Evolutionary conservation across 2,329 filamentous ascomycete species (phyloP).

Genomic region (Fusarium austroafricanum): DNA sequence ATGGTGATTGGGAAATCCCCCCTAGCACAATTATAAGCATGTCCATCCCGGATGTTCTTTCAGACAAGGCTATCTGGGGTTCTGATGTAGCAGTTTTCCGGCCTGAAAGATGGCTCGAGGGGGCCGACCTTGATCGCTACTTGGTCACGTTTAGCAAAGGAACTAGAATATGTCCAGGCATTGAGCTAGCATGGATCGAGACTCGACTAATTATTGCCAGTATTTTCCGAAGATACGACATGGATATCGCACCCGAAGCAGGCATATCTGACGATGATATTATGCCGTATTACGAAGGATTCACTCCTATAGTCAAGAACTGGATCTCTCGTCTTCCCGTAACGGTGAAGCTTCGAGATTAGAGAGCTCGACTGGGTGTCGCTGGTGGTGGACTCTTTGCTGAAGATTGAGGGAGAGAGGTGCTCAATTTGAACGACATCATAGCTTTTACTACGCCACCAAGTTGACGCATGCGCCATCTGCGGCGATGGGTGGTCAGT

Average conservation of each 20-base stretch:
- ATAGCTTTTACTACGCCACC: background rate
- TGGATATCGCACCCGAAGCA: background rate
- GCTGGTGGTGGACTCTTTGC: background rate
- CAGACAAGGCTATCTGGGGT: background rate
- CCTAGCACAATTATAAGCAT: slow-evolving; percentile 6
- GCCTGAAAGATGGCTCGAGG: background rate
- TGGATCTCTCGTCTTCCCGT: slow-evolving; percentile 13
- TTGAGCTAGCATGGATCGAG: slow-evolving; percentile 13
- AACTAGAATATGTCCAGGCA: slow-evolving; percentile 7
- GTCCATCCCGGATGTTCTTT: slow-evolving; percentile 5
- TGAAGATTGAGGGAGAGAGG: background rate
- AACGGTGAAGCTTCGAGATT: background rate
- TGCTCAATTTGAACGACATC: no score
- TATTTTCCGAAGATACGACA: slow-evolving; percentile 5
- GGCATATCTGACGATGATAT: slow-evolving; percentile 7
- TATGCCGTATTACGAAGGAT: slow-evolving; percentile 11
- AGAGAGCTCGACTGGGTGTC: background rate
- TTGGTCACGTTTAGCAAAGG: slow-evolving; percentile 11
- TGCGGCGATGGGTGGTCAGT: background rate
- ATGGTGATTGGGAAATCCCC: background rate
- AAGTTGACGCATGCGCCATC: no score
- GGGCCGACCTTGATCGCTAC: background rate
- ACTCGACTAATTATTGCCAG: background rate
- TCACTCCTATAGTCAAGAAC: slow-evolving; percentile 12
- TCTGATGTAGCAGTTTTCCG: background rate